phyloP scores from a whole-genome alignment of 176 grass and related monocot species.

The Melocanna baccifera region DNA sequence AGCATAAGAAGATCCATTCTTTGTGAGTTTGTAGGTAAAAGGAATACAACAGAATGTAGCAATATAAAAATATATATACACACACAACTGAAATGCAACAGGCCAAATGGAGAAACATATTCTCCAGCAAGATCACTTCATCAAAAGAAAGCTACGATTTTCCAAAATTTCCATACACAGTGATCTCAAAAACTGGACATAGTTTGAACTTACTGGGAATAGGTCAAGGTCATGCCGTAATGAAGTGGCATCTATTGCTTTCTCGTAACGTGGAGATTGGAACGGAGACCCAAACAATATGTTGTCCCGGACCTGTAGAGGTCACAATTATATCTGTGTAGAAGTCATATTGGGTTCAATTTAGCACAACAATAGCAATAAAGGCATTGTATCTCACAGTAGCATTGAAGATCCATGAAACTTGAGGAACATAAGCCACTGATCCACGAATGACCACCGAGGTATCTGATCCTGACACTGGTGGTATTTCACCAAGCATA shows the following conservation, averaged over 20 bases:
- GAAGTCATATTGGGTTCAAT: slow-evolving; percentile 1
- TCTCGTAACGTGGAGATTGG: slow-evolving; percentile 65
- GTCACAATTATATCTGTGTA: slow-evolving; percentile 12
- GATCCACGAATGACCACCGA: slow-evolving; percentile 68
- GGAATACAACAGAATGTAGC: neutral
- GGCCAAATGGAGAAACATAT: neutral
- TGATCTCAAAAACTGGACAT: neutral
- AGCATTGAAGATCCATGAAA: slow-evolving; percentile 99
- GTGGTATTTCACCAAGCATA: slow-evolving; percentile 92
- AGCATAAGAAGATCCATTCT: slow-evolving; percentile 31
- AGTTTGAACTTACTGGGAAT: slow-evolving; percentile 66
- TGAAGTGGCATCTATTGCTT: slow-evolving; percentile 74
- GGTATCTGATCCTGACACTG: slow-evolving; percentile 64
- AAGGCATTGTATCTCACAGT: slow-evolving; percentile 59
- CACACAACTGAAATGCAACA: neutral
- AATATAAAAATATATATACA: neutral
- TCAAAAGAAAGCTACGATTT: neutral
- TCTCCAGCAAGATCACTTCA: neutral
- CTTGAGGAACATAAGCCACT: slow-evolving; percentile 97
- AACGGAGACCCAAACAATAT: slow-evolving; percentile 96
- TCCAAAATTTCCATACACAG: neutral
- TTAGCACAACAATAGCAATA: neutral
- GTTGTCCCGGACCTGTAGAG: slow-evolving; percentile 83
- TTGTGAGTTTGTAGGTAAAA: neutral
- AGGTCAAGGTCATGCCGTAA: slow-evolving; percentile 84